Evolutionary conservation across 352 stramenopile species (phyloP), one percentile per base, ranked within the genome.

Genomic region (Phytophthora chlamydospora): DNA sequence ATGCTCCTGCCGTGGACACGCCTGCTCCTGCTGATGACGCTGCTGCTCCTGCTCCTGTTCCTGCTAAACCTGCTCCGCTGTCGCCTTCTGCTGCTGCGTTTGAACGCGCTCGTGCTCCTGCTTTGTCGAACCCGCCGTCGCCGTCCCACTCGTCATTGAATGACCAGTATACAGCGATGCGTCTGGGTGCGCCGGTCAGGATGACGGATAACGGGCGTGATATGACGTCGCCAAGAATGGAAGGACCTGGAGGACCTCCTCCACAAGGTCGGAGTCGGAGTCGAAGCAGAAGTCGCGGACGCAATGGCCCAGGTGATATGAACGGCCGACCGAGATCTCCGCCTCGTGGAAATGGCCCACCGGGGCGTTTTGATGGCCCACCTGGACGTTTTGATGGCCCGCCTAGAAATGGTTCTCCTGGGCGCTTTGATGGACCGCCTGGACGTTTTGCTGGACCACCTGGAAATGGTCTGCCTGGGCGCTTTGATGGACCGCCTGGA

Each of bases 271-370:
- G 63, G 12, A 61, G 48, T 29, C 69, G 66, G 16, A 70, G 68
- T 57, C 71, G 71, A 29, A 78, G 71, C 40, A 64, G 68, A 71
- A 85, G 74, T 56, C 71, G 62, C 31, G 73, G 58, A 46, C 67
- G 64, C 13, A 49, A 60, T 14, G 62, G 66, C n/a, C 60, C 61
- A 29, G 64, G 41, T 36, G 33, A 62, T 55, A 66, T 69, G 55
- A 76, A 76, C 27, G 59, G 46, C 4, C 56, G 44, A n/a, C 38
- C 57, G 19, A n/a, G 62, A 24, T 70, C 66, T 19, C 55, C 60
- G n/a, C 27, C n/a, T 47, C 55, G 40, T 31, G 27, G 27, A 21
- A 13, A 44, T 11, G 39, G 27, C 0, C 27, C 27, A 5, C 27
- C 27, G 7, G 27, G 27, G 6, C 27, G 6, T 8, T 31, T 31